Evolutionary conservation across 352 stramenopile species (phyloP).

Genomic region (Albugo laibachii): DNA sequence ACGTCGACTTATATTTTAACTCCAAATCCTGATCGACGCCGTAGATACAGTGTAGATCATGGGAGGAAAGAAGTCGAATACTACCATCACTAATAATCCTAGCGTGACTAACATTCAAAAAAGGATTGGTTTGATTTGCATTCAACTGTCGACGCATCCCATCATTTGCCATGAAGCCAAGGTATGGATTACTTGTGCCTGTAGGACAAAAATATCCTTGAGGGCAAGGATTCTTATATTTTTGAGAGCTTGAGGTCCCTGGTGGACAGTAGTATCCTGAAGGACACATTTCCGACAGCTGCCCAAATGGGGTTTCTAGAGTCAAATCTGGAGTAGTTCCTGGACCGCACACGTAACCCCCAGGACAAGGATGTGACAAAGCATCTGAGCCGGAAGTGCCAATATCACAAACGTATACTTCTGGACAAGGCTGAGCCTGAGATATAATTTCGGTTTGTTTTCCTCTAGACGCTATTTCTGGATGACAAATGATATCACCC

Average conservation of each 20-base stretch:
- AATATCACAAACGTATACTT: constrained; percentile 91
- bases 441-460: constrained; percentile 15
- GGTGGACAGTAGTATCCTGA: constrained; percentile 77
- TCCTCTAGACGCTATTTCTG: constrained; percentile 2
- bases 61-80: constrained; percentile 69
- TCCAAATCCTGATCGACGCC: constrained; percentile 68
- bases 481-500: constrained; percentile 87
- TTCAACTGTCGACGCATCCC: constrained; percentile 56
- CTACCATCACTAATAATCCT: constrained; percentile 82
- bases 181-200: constrained; percentile 75
- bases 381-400: constrained; percentile 66
- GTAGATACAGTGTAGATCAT: constrained; percentile 84
- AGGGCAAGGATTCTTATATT: constrained; percentile 62
- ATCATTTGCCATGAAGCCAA: constrained; percentile 82
- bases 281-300: constrained; percentile 79
- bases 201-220: constrained; percentile 90
- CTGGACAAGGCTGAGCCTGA: constrained; percentile 81
- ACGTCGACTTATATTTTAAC: constrained; percentile 23
- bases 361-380: constrained; percentile 54
- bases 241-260: constrained; percentile 72
- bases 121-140: constrained; percentile 47
- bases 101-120: constrained; percentile 42
- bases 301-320: constrained; percentile 70
- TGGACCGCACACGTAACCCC: constrained; percentile 87
- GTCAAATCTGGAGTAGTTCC: constrained; percentile 86